These are phyloP conservation scores for Metschnikowia henanensis DNA, from an alignment of 805 yeast species.

Conservation along the genomic window DNA sequence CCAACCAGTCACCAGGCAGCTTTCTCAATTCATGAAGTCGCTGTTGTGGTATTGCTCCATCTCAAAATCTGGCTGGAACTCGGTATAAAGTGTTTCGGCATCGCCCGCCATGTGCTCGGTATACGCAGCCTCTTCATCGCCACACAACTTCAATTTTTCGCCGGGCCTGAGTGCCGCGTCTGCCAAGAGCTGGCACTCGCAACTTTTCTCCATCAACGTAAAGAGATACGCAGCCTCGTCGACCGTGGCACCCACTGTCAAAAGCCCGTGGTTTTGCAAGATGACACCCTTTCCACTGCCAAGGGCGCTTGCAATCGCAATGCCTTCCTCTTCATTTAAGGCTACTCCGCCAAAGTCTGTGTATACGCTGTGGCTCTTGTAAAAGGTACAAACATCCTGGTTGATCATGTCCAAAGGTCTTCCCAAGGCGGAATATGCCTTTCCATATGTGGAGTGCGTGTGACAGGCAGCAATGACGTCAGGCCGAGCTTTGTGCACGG, in stretches of 20 bases:
- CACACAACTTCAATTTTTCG: slow-evolving; percentile 44
- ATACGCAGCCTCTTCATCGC: slow-evolving; percentile 65
- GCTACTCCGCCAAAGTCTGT: slow-evolving; percentile 79
- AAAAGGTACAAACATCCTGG: slow-evolving; percentile 73
- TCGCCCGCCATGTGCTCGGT: slow-evolving; percentile 61
- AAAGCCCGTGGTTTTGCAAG: slow-evolving; percentile 70
- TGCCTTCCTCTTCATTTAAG: slow-evolving; percentile 62
- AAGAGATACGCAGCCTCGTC: slow-evolving; percentile 75
- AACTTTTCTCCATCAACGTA: slow-evolving; percentile 60
- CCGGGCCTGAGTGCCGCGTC: slow-evolving; percentile 51
- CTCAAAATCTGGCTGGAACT: slow-evolving; percentile 71
- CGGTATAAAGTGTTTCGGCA: slow-evolving; percentile 67
- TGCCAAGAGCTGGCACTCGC: slow-evolving; percentile 64
- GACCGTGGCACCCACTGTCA: slow-evolving; percentile 68
- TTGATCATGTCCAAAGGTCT: slow-evolving; percentile 73
- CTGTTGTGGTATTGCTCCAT: slow-evolving; percentile 27
- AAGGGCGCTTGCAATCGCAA: slow-evolving; percentile 56
- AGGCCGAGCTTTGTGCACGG: slow-evolving; percentile 65
- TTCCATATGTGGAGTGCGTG: slow-evolving; percentile 64
- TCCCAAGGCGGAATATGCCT: slow-evolving; percentile 65
- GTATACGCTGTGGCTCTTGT: slow-evolving; percentile 66
- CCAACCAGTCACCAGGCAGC: no score
- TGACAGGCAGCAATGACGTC: slow-evolving; percentile 74
- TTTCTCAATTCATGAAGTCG: slow-evolving; percentile 22
- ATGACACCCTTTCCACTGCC: slow-evolving; percentile 60